Evolutionary conservation across 1,284 basidiomycete genomes (phyloP).

Genomic region (Ceratobasidium papillatum): DNA sequence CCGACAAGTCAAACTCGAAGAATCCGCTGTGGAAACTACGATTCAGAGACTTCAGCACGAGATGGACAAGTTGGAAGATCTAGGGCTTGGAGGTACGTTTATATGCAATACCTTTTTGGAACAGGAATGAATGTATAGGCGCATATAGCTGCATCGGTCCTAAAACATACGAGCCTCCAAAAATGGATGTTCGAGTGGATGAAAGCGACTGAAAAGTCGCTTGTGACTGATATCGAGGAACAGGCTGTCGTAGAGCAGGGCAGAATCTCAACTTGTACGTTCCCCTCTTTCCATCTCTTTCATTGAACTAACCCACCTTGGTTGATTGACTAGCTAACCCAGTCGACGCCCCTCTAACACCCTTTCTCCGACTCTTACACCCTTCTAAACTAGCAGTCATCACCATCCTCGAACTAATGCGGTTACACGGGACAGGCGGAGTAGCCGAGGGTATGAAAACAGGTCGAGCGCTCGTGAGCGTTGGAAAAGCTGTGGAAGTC

Average conservation of each 20-base stretch:
- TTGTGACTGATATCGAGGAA: conserved; percentile 65
- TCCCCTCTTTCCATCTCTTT: too few relatives aligned
- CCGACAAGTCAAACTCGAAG: conserved; percentile 84
- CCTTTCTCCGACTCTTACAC: conserved; percentile 80
- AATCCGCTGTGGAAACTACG: conserved; percentile 85
- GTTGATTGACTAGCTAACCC: conserved; percentile 23
- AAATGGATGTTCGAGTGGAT: conserved; percentile 92
- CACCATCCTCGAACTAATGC: conserved; percentile 91
- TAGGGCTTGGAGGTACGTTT: conserved; percentile 30
- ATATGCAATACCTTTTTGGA: background rate
- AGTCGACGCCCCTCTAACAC: conserved; percentile 52
- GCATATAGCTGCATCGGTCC: conserved; percentile 41
- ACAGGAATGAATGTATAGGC: background rate
- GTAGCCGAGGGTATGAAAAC: conserved; percentile 91
- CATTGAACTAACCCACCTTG: background rate
- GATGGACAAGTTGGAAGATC: conserved; percentile 64
- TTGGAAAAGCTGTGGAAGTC: conserved; percentile 87
- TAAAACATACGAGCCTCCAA: conserved; percentile 69
- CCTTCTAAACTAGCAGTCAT: conserved; percentile 86
- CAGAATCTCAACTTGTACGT: background rate
- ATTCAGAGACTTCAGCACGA: conserved; percentile 75
- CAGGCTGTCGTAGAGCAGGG: conserved; percentile 58
- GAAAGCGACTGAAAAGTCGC: conserved; percentile 62
- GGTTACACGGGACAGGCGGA: conserved; percentile 79
- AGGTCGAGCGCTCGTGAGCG: conserved; percentile 79